phyloP scores from a whole-genome alignment of 1,284 basidiomycete species.

The Pulchroboletus neoregius region DNA sequence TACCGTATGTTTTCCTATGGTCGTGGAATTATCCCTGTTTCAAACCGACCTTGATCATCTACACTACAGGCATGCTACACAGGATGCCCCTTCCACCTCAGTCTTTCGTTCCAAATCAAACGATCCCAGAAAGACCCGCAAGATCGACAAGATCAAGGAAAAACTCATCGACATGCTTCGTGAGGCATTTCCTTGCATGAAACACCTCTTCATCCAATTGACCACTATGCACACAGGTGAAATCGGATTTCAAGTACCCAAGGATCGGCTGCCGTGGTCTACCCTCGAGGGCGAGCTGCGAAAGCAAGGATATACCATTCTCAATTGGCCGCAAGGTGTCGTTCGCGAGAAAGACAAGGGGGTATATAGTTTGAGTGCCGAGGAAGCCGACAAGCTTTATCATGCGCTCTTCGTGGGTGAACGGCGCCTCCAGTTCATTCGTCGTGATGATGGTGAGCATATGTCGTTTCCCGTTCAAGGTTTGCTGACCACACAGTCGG shows the following conservation, averaged over 20 bases:
- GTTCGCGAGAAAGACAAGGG: not conserved
- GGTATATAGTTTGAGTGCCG: not conserved
- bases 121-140: not conserved
- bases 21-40: no score
- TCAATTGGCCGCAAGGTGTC: not conserved
- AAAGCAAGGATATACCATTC: not conserved
- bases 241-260: not conserved
- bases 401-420: not conserved
- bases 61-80: not conserved
- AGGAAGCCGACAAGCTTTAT: not conserved
- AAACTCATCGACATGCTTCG: not conserved
- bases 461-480: no score
- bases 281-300: not conserved
- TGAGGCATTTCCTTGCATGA: not conserved
- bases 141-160: conserved; percentile 1
- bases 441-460: not conserved
- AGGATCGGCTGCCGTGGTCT: conserved; percentile 1
- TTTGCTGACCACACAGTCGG: no score
- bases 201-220: no score
- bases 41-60: not conserved
- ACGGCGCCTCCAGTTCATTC: not conserved
- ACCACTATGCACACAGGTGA: not conserved
- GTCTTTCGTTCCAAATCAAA: not conserved
- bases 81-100: not conserved
- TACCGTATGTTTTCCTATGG: no score